phyloP scores from a whole-genome alignment of 192 early-diverging fungal genomes.

The Coemansia sp. region DNA sequence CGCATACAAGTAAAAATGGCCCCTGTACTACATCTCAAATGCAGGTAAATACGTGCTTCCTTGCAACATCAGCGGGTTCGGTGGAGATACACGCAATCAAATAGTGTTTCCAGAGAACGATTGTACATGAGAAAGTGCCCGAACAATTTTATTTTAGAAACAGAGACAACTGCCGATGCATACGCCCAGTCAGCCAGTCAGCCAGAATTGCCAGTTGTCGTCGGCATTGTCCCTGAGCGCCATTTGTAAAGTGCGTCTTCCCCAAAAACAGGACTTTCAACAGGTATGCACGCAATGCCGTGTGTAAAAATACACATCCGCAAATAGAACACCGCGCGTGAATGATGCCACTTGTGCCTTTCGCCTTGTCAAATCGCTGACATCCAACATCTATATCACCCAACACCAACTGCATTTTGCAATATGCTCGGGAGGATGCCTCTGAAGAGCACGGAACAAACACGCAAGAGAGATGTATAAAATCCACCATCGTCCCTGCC shows the following conservation, averaged over 20 bases:
- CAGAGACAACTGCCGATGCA: too few relatives aligned
- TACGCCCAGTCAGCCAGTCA: neutral
- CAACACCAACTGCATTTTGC: too few relatives aligned
- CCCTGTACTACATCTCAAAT: neutral
- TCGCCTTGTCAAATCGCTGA: neutral
- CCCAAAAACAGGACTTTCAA: constrained; percentile 8
- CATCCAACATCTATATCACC: neutral
- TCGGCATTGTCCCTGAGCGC: neutral
- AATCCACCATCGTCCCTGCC: neutral
- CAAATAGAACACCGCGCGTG: constrained; percentile 19
- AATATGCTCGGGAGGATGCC: too few relatives aligned
- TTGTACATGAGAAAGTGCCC: neutral
- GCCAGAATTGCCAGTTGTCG: neutral
- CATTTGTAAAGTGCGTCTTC: neutral
- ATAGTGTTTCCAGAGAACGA: neutral
- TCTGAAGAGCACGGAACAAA: neutral
- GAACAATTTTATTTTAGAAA: constrained; percentile 3
- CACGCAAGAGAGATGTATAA: neutral
- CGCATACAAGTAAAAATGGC: neutral
- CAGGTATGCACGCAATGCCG: neutral
- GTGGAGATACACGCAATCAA: too few relatives aligned
- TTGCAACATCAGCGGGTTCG: too few relatives aligned
- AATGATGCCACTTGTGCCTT: neutral
- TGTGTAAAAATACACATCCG: constrained; percentile 28
- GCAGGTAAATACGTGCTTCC: neutral